Evolutionary conservation across 2,329 filamentous ascomycete genomes (phyloP).

Genomic region (Piedraia hortae): DNA sequence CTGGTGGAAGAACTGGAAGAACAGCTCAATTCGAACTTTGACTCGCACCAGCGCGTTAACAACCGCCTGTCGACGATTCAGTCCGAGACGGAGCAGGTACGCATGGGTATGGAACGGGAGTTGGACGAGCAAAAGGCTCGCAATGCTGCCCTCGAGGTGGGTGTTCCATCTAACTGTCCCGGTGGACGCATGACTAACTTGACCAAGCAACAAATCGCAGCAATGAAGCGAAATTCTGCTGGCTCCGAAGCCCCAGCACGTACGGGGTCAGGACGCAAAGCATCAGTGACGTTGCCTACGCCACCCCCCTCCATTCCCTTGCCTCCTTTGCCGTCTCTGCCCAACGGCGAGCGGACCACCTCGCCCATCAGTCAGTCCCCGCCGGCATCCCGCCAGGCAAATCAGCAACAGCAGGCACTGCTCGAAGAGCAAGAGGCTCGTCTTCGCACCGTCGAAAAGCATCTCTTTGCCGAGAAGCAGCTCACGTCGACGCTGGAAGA

Average conservation of each 20-base stretch:
- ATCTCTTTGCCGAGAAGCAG: constrained; percentile 84
- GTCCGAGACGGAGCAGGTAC: constrained; percentile 18
- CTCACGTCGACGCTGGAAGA: constrained; percentile 87
- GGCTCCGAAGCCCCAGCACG: constrained; percentile 17
- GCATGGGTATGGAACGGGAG: constrained; percentile 25
- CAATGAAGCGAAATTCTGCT: constrained; percentile 9
- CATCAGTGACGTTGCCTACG: constrained; percentile 61
- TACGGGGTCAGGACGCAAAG: constrained; percentile 49
- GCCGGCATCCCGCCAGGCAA: constrained; percentile 30
- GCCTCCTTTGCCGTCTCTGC: constrained; percentile 50
- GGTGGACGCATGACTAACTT: background rate
- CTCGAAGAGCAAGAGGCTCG: constrained; percentile 87
- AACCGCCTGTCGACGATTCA: constrained; percentile 54
- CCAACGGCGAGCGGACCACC: constrained; percentile 25
- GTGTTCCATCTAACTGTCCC: constrained; percentile 7
- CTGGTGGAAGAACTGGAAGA: constrained; percentile 91
- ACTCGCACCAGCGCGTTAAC: constrained; percentile 61
- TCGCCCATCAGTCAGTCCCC: constrained; percentile 25
- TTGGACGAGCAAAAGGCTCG: constrained; percentile 55
- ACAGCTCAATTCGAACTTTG: constrained; percentile 81
- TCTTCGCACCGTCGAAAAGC: constrained; percentile 88
- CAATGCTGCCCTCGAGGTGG: constrained; percentile 52
- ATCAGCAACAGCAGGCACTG: constrained; percentile 33
- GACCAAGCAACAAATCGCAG: constrained; percentile 26
- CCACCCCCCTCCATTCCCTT: constrained; percentile 90